Base-by-base conservation (phyloP, 768 basidiomycete species). In the Termitomyces sp. region DNA sequence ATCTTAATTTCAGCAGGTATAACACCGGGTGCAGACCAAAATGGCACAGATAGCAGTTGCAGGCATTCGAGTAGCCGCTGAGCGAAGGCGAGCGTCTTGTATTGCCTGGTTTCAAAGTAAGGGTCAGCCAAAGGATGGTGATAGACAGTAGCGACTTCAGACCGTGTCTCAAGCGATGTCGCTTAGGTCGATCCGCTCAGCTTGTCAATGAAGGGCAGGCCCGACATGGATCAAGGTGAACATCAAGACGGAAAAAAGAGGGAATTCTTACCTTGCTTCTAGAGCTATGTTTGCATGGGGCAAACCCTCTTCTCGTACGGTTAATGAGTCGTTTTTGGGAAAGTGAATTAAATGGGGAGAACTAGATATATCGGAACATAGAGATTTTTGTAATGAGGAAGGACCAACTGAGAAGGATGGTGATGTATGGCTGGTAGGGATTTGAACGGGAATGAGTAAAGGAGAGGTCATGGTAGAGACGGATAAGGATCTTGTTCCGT, bases 241-340 rank as follows among this genome's bases (percentile, higher is more conserved):
- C 61, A 59, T 61, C 63, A 66, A 55, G 59, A 59, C 69, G 65
- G 58, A 60, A 59, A 65, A 59, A 54, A 44, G 65, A 65, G 42
- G 44, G 55, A 24, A n/a, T 29, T 64, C 88, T 85, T 74, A 91
- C 91, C 84, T 88, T 47, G 89, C 81, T 62, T 89, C 81, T 54
- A 93, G 70, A 62, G 70, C 77, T 13, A 77, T 65, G 44, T 75
- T 72, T 33, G 77, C 77, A 70, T 91, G 86, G 31, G 75, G 77
- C 60, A 92, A 65, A 12, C 85, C 86, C 54, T 88, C 83, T 59
- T 81, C 79, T 20, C 73, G 73, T 20, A 81, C 77, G 33, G 77
- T 75, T 60, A 81, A 76, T 26, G 67, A 65, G 16, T 75, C 69
- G 31, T 69, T 24, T 75, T 71, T 34, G 71, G 63, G 73, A 66